A percentile compares a stretch with the other conserved stretches of the same genome.
Evolutionary conservation across 345 rosid species (phyloP).

Genomic region (Brassica carinata): DNA sequence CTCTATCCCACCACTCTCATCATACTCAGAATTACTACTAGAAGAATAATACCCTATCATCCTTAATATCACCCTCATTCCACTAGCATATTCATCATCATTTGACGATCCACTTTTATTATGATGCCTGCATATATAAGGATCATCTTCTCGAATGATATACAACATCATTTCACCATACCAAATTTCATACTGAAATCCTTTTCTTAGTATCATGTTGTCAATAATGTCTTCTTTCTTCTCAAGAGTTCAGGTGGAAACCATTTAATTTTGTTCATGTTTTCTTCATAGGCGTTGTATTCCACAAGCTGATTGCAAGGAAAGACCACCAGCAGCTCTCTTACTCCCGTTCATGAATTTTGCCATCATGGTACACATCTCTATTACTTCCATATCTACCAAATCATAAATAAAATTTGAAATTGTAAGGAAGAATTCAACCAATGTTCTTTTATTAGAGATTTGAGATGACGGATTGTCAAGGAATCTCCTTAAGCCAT

Average conservation of each 20-base stretch:
- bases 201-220: neutral
- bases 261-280: neutral
- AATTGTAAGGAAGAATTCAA: neutral
- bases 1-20: too few species aligned
- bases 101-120: too few species aligned
- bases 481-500: too few species aligned
- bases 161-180: neutral
- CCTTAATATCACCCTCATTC: too few species aligned
- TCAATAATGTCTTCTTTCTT: neutral
- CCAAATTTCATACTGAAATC: neutral
- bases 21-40: too few species aligned
- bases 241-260: neutral
- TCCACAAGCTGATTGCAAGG: neutral
- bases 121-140: too few species aligned
- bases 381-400: neutral
- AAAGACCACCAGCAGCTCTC: neutral
- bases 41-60: too few species aligned
- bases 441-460: neutral
- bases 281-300: too few species aligned
- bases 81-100: too few species aligned
- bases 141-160: neutral
- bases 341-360: neutral
- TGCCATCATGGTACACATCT: neutral
- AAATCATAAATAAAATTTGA: neutral
- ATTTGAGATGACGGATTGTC: too few species aligned